Evolutionary conservation across 176 grass and related monocot genomes (phyloP).

Genomic region (Triticum turgidum): DNA sequence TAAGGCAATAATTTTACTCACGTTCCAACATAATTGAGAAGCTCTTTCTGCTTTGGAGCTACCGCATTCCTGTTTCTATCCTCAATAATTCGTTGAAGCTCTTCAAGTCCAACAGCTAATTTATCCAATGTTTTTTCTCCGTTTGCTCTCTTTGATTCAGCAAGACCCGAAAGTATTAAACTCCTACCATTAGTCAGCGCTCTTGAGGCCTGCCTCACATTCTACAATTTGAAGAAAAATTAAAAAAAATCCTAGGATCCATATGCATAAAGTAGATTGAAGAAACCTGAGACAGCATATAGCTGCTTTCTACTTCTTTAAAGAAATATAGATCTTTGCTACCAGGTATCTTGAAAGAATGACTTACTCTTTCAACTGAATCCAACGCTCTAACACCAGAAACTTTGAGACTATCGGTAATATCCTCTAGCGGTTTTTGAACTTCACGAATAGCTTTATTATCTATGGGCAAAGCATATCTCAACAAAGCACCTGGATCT

Average conservation of each 20-base stretch:
- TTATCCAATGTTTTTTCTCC: slow-evolving; percentile 78
- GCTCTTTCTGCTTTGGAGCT: slow-evolving; percentile 93
- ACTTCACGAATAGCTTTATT: slow-evolving; percentile 97
- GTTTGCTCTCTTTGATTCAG: slow-evolving; percentile 94
- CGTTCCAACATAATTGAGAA: slow-evolving; percentile 95
- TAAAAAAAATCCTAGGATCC: slow-evolving; percentile 11
- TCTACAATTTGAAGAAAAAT: slow-evolving; percentile 48
- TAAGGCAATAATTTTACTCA: slow-evolving; percentile 36
- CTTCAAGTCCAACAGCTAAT: slow-evolving; percentile 72
- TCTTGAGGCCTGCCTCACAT: slow-evolving; percentile 88
- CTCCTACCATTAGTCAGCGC: slow-evolving; percentile 66
- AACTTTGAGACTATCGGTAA: slow-evolving; percentile 90
- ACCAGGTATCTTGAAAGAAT: not conserved
- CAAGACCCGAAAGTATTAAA: slow-evolving; percentile 72
- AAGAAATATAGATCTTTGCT: not conserved
- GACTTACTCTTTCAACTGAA: slow-evolving; percentile 90
- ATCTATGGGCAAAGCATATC: slow-evolving; percentile 93
- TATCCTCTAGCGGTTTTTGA: slow-evolving; percentile 95
- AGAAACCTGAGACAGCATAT: not conserved
- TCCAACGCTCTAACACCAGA: slow-evolving; percentile 93
- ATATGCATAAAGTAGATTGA: slow-evolving; percentile 18
- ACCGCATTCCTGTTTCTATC: slow-evolving; percentile 86
- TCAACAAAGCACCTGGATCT: slow-evolving; percentile 91
- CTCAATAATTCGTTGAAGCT: slow-evolving; percentile 78
- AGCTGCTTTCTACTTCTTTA: slow-evolving; percentile 14